phyloP scores from a whole-genome alignment of 2,329 filamentous ascomycete genomes.

The Exophiala phaeomuriformis region DNA sequence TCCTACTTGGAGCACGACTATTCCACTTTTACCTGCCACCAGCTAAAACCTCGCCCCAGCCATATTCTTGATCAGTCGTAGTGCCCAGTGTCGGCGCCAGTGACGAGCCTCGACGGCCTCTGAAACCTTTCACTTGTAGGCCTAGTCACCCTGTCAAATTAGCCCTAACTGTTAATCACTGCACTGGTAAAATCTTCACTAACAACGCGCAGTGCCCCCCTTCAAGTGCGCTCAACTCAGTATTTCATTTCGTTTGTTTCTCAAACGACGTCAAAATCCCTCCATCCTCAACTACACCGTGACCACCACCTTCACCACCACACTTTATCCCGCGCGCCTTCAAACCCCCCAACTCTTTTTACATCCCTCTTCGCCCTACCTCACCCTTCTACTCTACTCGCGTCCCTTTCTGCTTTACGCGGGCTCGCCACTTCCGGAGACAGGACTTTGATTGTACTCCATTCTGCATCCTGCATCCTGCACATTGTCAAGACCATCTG shows the following conservation, averaged over 20 bases:
- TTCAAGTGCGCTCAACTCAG: not conserved
- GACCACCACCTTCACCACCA: constrained; percentile 11
- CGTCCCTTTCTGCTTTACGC: constrained; percentile 21
- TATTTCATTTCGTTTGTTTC: constrained; percentile 21
- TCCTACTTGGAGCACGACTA: not conserved
- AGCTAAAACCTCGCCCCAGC: not conserved
- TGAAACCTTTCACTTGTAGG: not conserved
- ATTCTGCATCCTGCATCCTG: constrained; percentile 3
- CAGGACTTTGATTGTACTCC: not conserved
- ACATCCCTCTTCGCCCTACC: constrained; percentile 11
- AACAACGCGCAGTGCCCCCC: not conserved
- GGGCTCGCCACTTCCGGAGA: constrained; percentile 3
- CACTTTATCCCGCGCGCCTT: not conserved
- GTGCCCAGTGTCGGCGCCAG: too few species aligned
- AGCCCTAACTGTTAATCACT: not conserved
- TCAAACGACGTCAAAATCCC: constrained; percentile 11
- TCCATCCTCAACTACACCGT: constrained; percentile 9
- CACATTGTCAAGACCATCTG: not conserved
- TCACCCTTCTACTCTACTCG: constrained; percentile 25
- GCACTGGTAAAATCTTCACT: constrained; percentile 3
- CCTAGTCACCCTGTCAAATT: not conserved
- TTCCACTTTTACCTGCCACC: not conserved
- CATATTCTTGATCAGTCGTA: not conserved
- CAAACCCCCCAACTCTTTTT: not conserved
- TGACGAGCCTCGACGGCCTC: not conserved